Base-by-base conservation (phyloP, 257 asterid species). In the Handroanthus guayacan region DNA sequence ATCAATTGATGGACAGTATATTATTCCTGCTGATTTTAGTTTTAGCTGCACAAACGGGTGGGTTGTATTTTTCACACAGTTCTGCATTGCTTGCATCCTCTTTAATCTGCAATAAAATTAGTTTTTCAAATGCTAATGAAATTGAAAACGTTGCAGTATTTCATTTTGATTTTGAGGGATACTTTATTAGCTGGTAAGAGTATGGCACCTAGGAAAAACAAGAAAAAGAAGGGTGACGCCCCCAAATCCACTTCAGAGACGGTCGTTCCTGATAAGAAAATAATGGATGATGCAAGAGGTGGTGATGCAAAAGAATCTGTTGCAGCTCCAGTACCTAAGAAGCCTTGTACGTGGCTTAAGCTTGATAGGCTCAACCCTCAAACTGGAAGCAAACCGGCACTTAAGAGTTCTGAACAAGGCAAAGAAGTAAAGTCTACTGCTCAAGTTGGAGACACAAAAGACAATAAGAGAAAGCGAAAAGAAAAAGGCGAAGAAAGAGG, bases 301-400 rank as follows among this genome's bases (percentile, higher is more conserved):
- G 60, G 58, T 17, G 82, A 77, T 66, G 79, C 62, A 25, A 79
- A 78, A 68, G 90, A 82, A 71, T 65, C 83, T 12, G 79, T 38
- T 50, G 66, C 80, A 74, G 52, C 86, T 66, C 82, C 87, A 62
- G 75, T 50, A 12, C 83, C 75, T 69, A 84, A 80, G 85, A 87
- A 84, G 85, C 87, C 87, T 51, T 86, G 88, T 68, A 71, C 87
- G 12, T 84, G 87, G 88, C 88, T 82, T 4, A 82, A 82, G 70
- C 88, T 84, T 14, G 88, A 82, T 18, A 80, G 78, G 81, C 84
- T 86, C 17, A 39, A 78, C 62, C 76, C 89, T 63, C 82, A 76
- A 3, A 12, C 67, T 67, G 90, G 13, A 58, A 79, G 77, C 66
- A 82, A 85, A 60, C 50, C 85, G 14, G 64, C 84, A 3, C 66